Conservation (phyloP, 1,284 basidiomycete species). For the Ceratobasidium sp. region DNA sequence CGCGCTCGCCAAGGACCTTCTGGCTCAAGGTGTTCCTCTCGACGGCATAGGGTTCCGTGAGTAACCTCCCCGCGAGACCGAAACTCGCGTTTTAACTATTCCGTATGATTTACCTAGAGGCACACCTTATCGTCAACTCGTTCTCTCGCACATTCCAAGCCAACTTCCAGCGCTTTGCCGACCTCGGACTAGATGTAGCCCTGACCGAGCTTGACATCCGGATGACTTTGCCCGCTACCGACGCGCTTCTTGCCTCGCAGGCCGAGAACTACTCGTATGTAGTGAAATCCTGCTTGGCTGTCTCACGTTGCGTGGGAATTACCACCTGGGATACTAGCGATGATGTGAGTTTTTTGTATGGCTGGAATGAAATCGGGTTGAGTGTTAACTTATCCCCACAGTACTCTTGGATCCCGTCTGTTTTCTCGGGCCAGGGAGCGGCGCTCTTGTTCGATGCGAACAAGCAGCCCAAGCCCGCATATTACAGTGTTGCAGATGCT, state of each 20-base stretch:
- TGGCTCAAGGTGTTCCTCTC: constrained; percentile 59
- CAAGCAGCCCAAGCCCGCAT: constrained; percentile 52
- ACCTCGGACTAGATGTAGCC: constrained; percentile 65
- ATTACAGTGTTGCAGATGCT: constrained; percentile 48
- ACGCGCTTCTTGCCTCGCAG: constrained; percentile 62
- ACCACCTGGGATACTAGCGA: constrained; percentile 44
- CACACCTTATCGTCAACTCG: constrained; percentile 64
- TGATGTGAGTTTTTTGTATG: constrained; percentile 27
- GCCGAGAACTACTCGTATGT: constrained; percentile 62
- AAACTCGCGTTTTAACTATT: background rate
- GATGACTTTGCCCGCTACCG: constrained; percentile 62
- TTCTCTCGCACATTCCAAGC: constrained; percentile 57
- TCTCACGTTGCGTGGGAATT: constrained; percentile 38
- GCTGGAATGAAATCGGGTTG: background rate
- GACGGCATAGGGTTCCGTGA: constrained; percentile 62
- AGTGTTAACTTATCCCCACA: constrained; percentile 23
- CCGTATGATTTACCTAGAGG: constrained; percentile 20
- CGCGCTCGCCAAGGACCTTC: constrained; percentile 60
- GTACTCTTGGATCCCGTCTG: constrained; percentile 52
- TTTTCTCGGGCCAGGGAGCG: constrained; percentile 52
- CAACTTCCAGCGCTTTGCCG: constrained; percentile 62
- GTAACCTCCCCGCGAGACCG: background rate
- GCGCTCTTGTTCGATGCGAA: constrained; percentile 51
- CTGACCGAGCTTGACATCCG: constrained; percentile 52
- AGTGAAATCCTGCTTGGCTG: constrained; percentile 59